Evolutionary conservation across 202 grass and related monocot genomes (phyloP).

Genomic region (Digitaria exilis): DNA sequence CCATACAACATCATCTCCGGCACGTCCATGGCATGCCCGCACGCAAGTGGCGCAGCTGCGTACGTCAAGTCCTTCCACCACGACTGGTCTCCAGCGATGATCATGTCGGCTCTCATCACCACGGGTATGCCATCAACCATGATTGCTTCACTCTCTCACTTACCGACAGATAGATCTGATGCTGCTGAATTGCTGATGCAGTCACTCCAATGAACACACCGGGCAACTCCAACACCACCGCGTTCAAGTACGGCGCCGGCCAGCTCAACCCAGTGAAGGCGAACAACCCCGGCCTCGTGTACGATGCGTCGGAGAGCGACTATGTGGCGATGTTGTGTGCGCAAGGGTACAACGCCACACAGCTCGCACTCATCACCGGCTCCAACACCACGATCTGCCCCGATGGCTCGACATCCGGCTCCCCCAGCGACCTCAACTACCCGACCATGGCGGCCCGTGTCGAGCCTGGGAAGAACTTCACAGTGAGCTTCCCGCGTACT

Average conservation of each 20-base stretch:
- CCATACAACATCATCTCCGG: conserved; percentile 53
- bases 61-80: conserved; percentile 48
- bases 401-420: neutral
- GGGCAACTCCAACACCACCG: neutral
- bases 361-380: conserved; percentile 30
- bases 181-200: neutral
- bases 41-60: conserved; percentile 44
- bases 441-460: conserved; percentile 24
- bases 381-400: neutral
- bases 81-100: conserved; percentile 45
- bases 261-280: conserved; percentile 25
- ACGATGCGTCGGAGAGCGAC: conserved; percentile 4
- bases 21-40: conserved; percentile 73
- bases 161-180: no score
- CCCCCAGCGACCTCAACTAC: conserved; percentile 31
- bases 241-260: conserved; percentile 33
- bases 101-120: conserved; percentile 56
- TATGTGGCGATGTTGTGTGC: conserved; percentile 24
- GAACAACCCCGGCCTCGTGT: conserved; percentile 20
- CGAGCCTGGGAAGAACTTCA: conserved; percentile 15
- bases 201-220: conserved; percentile 23
- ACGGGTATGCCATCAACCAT: neutral
- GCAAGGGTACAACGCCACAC: conserved; percentile 30
- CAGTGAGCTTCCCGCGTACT: conserved; percentile 15
- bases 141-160: no score